Evolutionary conservation across 495 filamentous ascomycete species (phyloP).

Genomic region (Lentithecium fluviatile): DNA sequence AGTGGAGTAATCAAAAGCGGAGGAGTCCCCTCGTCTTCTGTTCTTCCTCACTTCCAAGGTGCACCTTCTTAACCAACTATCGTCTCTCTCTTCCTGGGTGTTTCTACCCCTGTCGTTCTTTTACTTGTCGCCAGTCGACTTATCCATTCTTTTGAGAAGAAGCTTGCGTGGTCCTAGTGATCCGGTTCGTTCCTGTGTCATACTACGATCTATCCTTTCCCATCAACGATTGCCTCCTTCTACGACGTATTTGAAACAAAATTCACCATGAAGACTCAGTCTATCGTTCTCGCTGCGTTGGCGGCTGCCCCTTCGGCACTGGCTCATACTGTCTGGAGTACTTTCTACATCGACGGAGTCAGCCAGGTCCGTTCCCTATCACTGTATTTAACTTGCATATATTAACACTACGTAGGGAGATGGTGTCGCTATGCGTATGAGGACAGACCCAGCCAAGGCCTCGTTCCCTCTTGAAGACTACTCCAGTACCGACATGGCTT

Average conservation of each 20-base stretch:
- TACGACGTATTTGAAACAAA: not conserved
- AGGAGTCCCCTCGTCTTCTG: not conserved
- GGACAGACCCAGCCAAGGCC: conserved; percentile 47
- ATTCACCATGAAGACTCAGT: conserved; percentile 25
- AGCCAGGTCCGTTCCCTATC: conserved; percentile 18
- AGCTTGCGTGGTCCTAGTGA: conserved; percentile 18
- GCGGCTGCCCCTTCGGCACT: conserved; percentile 33
- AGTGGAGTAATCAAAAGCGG: conserved; percentile 15
- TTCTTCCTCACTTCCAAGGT: conserved; percentile 19
- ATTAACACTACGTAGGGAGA: conserved; percentile 55
- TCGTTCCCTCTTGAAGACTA: conserved; percentile 57
- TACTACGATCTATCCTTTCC: conserved; percentile 25
- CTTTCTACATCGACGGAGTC: conserved; percentile 62
- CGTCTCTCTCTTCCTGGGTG: conserved; percentile 27
- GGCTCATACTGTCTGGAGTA: conserved; percentile 68
- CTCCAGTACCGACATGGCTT: conserved; percentile 63
- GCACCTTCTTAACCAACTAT: conserved; percentile 30
- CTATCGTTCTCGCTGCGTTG: conserved; percentile 25
- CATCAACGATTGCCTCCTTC: conserved; percentile 3
- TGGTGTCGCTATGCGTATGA: conserved; percentile 69
- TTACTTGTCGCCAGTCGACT: conserved; percentile 35
- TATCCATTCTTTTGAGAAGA: conserved; percentile 24
- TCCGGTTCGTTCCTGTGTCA: conserved; percentile 28
- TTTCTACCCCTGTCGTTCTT: conserved; percentile 26
- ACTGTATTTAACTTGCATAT: not conserved